Conservation (phyloP, 2,329 filamentous ascomycete genomes). For the Penicillium occitanis region DNA sequence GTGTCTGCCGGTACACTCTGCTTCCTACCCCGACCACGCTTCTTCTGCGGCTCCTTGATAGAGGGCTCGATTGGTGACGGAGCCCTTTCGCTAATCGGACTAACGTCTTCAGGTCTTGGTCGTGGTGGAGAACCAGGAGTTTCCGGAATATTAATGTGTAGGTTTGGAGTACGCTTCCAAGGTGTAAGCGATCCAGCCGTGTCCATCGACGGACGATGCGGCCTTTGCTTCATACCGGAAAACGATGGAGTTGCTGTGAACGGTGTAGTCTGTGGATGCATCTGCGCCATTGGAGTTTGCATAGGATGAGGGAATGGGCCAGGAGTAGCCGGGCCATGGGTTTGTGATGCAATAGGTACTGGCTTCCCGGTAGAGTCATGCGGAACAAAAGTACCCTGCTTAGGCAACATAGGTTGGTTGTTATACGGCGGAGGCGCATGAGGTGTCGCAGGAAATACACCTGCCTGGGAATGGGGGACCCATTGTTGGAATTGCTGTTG, state of each 20-base stretch:
- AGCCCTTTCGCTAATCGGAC: constrained; percentile 46
- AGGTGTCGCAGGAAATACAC: constrained; percentile 20
- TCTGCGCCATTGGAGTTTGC: constrained; percentile 30
- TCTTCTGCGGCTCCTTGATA: constrained; percentile 27
- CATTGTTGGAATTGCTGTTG: constrained; percentile 41
- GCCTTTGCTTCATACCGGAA: constrained; percentile 30
- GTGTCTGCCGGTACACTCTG: constrained; percentile 23
- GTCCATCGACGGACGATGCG: constrained; percentile 37
- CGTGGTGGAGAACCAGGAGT: constrained; percentile 42
- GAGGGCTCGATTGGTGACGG: constrained; percentile 37
- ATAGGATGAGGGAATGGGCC: constrained; percentile 23
- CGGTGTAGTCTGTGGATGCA: constrained; percentile 32
- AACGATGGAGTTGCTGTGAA: constrained; percentile 28
- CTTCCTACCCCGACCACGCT: constrained; percentile 27
- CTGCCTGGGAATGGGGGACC: constrained; percentile 31
- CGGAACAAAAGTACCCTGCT: constrained; percentile 18
- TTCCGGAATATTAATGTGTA: constrained; percentile 33
- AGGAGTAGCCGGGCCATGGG: constrained; percentile 32
- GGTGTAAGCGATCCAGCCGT: constrained; percentile 45
- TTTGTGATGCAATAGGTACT: constrained; percentile 24
- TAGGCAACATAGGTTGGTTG: constrained; percentile 14
- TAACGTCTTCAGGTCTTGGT: constrained; percentile 46
- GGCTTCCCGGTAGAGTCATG: constrained; percentile 26
- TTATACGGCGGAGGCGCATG: constrained; percentile 24
- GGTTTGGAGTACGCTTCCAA: constrained; percentile 43